Percentiles rank a stretch among this genome's conserved stretches.
Evolutionary conservation across 2,329 filamentous ascomycete species (phyloP).

Genomic region (Microdochium bolleyi): DNA sequence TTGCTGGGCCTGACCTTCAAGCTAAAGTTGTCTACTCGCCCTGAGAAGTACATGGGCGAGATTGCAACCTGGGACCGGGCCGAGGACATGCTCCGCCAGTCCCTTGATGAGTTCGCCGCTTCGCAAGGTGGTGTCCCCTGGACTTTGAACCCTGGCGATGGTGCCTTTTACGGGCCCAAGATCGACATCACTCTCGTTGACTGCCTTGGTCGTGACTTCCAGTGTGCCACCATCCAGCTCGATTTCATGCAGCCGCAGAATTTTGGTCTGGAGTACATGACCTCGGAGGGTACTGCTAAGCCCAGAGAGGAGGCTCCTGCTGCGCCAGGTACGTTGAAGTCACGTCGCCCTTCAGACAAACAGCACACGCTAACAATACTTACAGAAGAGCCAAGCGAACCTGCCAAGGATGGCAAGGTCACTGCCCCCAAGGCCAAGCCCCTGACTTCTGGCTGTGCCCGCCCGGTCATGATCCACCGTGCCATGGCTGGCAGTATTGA

Average conservation of each 20-base stretch:
- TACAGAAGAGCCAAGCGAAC: constrained; percentile 18
- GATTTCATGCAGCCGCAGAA: constrained; percentile 81
- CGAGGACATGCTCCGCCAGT: constrained; percentile 70
- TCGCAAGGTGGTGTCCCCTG: constrained; percentile 55
- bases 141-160: constrained; percentile 90
- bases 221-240: constrained; percentile 91
- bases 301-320: constrained; percentile 21
- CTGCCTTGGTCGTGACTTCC: constrained; percentile 74
- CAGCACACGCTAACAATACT: neutral
- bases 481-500: constrained; percentile 67
- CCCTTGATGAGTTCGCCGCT: constrained; percentile 68
- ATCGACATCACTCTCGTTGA: constrained; percentile 95
- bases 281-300: constrained; percentile 51
- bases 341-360: neutral
- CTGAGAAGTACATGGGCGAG: constrained; percentile 82
- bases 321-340: constrained; percentile 1
- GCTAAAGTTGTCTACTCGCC: constrained; percentile 85
- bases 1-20: constrained; percentile 87
- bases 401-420: constrained; percentile 35
- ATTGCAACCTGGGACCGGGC: constrained; percentile 84
- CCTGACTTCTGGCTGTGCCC: constrained; percentile 61
- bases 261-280: constrained; percentile 83
- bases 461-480: constrained; percentile 81
- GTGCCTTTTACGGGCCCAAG: constrained; percentile 97
- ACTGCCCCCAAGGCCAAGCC: constrained; percentile 28